Percentiles rank a stretch among this genome's conserved stretches.
These are phyloP conservation scores for Discostella pseudostelligera DNA, from an alignment of 108 stramenopile genomes.

Conservation along the genomic window DNA sequence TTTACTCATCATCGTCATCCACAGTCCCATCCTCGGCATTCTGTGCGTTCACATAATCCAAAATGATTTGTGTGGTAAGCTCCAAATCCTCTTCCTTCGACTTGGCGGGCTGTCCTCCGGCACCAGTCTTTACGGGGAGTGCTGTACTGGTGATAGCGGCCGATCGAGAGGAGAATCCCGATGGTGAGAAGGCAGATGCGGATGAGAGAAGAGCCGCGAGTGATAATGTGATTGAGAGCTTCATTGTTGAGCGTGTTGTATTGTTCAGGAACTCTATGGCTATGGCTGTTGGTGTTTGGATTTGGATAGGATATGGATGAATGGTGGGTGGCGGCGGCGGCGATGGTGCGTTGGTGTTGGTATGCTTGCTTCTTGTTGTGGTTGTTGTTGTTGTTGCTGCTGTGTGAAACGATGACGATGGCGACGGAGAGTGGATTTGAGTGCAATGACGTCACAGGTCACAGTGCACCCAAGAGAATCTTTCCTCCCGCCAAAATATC, in stretches of 20 bases:
- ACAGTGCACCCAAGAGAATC: no score
- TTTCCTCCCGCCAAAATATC: no score
- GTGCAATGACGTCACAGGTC: no score
- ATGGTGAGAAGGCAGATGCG: constrained; percentile 9
- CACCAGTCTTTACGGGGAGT: constrained; percentile 1
- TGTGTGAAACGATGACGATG: no score
- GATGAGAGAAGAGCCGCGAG: constrained; percentile 18
- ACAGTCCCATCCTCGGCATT: constrained; percentile 4
- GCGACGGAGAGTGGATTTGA: no score
- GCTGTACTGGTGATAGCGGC: not conserved
- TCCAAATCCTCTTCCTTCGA: constrained; percentile 32
- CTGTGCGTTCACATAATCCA: constrained; percentile 18
- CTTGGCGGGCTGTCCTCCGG: constrained; percentile 10
- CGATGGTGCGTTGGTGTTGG: no score
- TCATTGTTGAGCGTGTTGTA: constrained; percentile 7
- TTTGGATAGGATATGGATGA: not conserved
- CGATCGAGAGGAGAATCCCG: constrained; percentile 2
- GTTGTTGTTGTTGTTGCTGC: no score
- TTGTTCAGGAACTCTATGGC: no score
- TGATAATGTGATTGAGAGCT: constrained; percentile 14
- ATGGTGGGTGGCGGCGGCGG: not conserved
- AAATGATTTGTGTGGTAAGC: constrained; percentile 22
- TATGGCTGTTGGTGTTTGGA: no score
- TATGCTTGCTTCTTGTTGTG: no score
- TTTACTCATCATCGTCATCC: constrained; percentile 23